A percentile compares a stretch with the other conserved stretches of the same genome.
Evolutionary conservation across 169 alveolate species (phyloP).

Genomic region (Cryptosporidium xiaoi): DNA sequence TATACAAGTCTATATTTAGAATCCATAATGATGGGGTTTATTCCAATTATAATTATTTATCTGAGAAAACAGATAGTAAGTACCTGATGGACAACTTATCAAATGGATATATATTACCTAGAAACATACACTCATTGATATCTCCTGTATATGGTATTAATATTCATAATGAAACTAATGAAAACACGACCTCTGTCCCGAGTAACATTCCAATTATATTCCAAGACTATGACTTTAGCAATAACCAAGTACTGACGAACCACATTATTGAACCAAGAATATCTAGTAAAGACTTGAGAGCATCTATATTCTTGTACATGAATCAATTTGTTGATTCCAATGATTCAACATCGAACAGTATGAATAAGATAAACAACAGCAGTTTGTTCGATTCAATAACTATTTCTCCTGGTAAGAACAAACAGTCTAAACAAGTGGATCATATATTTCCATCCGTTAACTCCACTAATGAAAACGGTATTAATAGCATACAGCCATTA

Average conservation of each 20-base stretch:
- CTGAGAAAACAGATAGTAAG: not conserved
- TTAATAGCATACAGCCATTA: too few relatives aligned
- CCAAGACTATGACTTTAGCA: not conserved
- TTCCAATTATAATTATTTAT: too few relatives aligned
- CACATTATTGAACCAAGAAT: conserved; percentile 13
- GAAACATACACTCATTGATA: conserved; percentile 15
- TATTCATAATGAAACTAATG: conserved; percentile 13
- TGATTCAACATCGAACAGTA: too few relatives aligned
- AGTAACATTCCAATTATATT: conserved; percentile 58
- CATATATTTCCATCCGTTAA: too few relatives aligned
- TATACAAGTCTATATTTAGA: conserved; percentile 42
- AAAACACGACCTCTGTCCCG: conserved; percentile 14
- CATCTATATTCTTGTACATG: conserved; percentile 18
- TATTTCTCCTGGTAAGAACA: not conserved
- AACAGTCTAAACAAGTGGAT: not conserved
- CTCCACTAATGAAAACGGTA: too few relatives aligned
- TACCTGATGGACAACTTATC: conserved; percentile 35
- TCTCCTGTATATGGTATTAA: conserved; percentile 32
- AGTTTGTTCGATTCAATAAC: conserved; percentile 23
- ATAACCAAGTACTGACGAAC: not conserved
- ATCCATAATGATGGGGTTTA: conserved; percentile 5
- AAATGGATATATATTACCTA: conserved; percentile 64
- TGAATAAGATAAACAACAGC: too few relatives aligned
- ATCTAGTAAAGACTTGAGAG: conserved; percentile 15
- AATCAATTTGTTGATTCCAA: conserved; percentile 9